A percentile compares a stretch with the other conserved stretches of the same genome.
Evolutionary conservation across 2,329 filamentous ascomycete species (phyloP).

Genomic region (Pezicula neosporulosa): DNA sequence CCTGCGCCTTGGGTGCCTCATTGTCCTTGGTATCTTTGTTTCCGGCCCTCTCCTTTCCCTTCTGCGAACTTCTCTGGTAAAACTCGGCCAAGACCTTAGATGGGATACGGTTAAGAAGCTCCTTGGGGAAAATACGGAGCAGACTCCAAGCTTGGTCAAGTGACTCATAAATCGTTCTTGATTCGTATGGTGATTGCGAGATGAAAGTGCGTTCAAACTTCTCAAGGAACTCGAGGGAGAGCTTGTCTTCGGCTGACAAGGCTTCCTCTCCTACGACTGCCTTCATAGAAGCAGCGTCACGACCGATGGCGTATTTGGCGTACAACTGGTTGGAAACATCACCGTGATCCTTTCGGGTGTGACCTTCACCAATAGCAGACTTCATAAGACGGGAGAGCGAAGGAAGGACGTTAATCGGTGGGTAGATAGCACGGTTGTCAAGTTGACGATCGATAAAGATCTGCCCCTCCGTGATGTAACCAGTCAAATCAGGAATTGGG

Average conservation of each 20-base stretch:
- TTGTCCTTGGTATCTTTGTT: slow-evolving; percentile 37
- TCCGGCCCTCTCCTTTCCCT: slow-evolving; percentile 57
- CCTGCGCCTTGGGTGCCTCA: slow-evolving; percentile 33
- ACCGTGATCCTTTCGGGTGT: slow-evolving; percentile 93
- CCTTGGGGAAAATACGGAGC: slow-evolving; percentile 96
- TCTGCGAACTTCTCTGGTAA: slow-evolving; percentile 67
- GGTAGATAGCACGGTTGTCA: slow-evolving; percentile 96
- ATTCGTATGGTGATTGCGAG: slow-evolving; percentile 86
- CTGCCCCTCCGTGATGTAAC: slow-evolving; percentile 98
- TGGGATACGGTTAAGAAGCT: slow-evolving; percentile 92
- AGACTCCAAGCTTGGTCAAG: slow-evolving; percentile 95
- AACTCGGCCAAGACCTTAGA: slow-evolving; percentile 80
- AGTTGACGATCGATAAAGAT: slow-evolving; percentile 95
- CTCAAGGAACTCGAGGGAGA: slow-evolving; percentile 95
- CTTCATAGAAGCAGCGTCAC: slow-evolving; percentile 98
- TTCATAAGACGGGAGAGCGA: slow-evolving; percentile 99
- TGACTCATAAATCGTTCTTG: slow-evolving; percentile 86
- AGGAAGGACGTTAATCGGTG: slow-evolving; percentile 96
- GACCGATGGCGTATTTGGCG: slow-evolving; percentile 98
- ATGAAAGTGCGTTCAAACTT: slow-evolving; percentile 98
- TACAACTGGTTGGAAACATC: slow-evolving; percentile 99
- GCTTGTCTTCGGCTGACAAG: slow-evolving; percentile 91
- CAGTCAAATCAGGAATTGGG: slow-evolving; percentile 96
- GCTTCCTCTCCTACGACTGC: slow-evolving; percentile 98
- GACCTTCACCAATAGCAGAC: slow-evolving; percentile 96